A percentile compares a stretch with the other conserved stretches of the same genome.
Conservation (phyloP, 2,329 filamentous ascomycete species). For the Parastagonospora avenae region DNA sequence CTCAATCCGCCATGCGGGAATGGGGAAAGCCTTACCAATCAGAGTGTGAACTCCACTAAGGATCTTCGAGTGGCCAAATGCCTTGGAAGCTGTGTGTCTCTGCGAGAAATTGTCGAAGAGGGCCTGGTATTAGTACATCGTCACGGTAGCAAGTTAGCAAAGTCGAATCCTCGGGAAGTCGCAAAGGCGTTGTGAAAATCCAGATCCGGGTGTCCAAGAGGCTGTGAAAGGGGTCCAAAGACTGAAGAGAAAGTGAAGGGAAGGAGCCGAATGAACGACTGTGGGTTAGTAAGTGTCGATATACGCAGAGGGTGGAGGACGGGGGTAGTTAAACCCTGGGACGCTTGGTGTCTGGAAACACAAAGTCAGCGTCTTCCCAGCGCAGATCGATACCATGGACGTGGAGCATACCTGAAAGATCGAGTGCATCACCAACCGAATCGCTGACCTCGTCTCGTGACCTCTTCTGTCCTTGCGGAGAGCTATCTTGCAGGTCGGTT, state of each 20-base stretch:
- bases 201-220: not conserved
- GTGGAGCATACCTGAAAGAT: constrained; percentile 31
- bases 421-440: constrained; percentile 31
- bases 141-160: not conserved
- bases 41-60: too few species aligned
- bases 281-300: constrained; percentile 25
- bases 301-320: constrained; percentile 19
- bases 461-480: constrained; percentile 41
- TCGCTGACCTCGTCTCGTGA: constrained; percentile 40
- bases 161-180: not conserved
- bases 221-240: not conserved
- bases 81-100: too few species aligned
- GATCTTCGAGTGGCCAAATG: too few species aligned
- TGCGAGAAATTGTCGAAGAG: too few species aligned
- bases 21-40: not conserved
- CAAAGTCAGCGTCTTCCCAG: constrained; percentile 13
- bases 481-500: constrained; percentile 24
- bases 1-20: not conserved
- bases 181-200: not conserved
- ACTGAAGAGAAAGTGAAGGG: not conserved
- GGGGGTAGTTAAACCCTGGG: constrained; percentile 33
- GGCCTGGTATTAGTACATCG: not conserved
- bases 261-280: constrained; percentile 8
- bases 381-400: constrained; percentile 1
- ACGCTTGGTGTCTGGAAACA: constrained; percentile 36